A percentile compares a stretch with the other conserved stretches of the same genome.
Conservation (phyloP, 2,329 filamentous ascomycete species). For the Xylaria hypoxylon region DNA sequence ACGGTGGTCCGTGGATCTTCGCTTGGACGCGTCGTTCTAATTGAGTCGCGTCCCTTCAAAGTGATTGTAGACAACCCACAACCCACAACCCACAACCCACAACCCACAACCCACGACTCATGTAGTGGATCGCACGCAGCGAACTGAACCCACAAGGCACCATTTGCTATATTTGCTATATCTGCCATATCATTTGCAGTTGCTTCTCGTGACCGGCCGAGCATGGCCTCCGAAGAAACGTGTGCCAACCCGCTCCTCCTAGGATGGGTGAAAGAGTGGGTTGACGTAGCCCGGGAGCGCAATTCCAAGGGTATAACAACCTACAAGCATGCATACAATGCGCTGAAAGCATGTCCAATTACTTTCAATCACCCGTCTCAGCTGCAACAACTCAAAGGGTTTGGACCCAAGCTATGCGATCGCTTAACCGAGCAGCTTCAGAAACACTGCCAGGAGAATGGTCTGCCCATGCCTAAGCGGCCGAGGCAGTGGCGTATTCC, state of each 20-base stretch:
- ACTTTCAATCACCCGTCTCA: constrained; percentile 78
- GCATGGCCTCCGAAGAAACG: constrained; percentile 49
- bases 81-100: background rate
- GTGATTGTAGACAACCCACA: background rate
- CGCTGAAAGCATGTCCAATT: constrained; percentile 79
- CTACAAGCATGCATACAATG: constrained; percentile 81
- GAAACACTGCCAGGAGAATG: constrained; percentile 73
- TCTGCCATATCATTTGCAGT: constrained; percentile 12
- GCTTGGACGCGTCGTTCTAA: constrained; percentile 30
- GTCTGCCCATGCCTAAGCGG: constrained; percentile 73
- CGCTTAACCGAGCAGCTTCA: constrained; percentile 72
- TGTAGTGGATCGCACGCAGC: background rate
- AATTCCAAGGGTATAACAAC: constrained; percentile 77
- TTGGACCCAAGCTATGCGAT: constrained; percentile 78
- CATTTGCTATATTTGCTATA: constrained; percentile 14
- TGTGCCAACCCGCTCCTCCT: constrained; percentile 79
- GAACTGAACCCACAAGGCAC: too few relatives aligned
- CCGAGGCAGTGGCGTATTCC: constrained; percentile 58
- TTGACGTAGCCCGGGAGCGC: constrained; percentile 74
- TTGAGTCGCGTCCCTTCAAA: constrained; percentile 9
- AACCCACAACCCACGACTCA: background rate
- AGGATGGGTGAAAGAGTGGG: constrained; percentile 81
- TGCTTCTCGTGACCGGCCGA: constrained; percentile 9
- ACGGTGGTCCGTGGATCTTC: background rate
- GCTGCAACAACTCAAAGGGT: constrained; percentile 77